phyloP scores from a whole-genome alignment of 768 basidiomycete genomes.

The Fibroporia radiculosa region DNA sequence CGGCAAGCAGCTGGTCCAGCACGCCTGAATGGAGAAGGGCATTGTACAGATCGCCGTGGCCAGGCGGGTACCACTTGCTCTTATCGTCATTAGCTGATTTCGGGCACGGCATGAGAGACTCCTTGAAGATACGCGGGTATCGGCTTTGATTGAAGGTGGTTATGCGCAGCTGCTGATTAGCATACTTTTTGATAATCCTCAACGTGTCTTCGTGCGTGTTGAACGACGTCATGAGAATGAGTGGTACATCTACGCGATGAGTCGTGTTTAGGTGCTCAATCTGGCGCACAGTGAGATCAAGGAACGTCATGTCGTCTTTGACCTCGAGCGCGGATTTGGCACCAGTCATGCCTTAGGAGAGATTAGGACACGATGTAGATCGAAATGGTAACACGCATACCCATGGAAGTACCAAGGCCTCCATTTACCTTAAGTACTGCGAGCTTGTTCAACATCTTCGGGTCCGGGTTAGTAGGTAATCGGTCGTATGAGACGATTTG shows the following conservation, averaged over 20 bases:
- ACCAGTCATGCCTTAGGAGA: constrained; percentile 62
- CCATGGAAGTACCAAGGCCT: constrained; percentile 88
- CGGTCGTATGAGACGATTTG: constrained; percentile 79
- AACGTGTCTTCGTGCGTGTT: constrained; percentile 96
- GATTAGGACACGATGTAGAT: not conserved
- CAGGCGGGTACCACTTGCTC: constrained; percentile 93
- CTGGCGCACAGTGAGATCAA: constrained; percentile 89
- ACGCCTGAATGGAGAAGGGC: constrained; percentile 86
- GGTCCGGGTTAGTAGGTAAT: constrained; percentile 52
- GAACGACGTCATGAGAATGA: constrained; percentile 98
- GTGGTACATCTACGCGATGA: constrained; percentile 82
- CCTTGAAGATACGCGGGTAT: constrained; percentile 89
- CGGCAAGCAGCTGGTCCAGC: constrained; percentile 79
- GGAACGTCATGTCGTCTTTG: constrained; percentile 96
- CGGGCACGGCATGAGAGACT: constrained; percentile 80
- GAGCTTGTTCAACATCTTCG: constrained; percentile 77
- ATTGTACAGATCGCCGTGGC: constrained; percentile 95
- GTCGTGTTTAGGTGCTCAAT: constrained; percentile 92
- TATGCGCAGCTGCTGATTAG: constrained; percentile 90
- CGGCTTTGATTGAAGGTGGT: constrained; percentile 90
- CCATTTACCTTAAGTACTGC: constrained; percentile 96
- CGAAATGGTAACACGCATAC: constrained; percentile 29
- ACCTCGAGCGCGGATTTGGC: constrained; percentile 94
- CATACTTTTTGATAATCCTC: constrained; percentile 95
- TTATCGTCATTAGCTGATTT: constrained; percentile 76